Evolutionary conservation across 768 basidiomycete species (phyloP).

Genomic region (Phylloporus arenicola): DNA sequence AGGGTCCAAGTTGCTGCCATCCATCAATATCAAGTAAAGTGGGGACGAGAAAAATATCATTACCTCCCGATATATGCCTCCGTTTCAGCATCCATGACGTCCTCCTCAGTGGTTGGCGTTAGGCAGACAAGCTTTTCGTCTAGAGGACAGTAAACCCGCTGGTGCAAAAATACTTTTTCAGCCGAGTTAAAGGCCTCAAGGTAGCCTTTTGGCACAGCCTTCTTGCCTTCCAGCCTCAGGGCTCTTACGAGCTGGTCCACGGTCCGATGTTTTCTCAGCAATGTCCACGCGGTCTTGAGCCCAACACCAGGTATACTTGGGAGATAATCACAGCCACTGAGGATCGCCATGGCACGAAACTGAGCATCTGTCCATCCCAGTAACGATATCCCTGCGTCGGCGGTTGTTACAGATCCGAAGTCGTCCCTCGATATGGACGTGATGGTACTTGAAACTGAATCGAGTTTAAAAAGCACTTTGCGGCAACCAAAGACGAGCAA

Average conservation of each 20-base stretch:
- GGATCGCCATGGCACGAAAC: conserved; percentile 90
- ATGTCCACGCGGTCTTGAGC: conserved; percentile 82
- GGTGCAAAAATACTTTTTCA: conserved; percentile 89
- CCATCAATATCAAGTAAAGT: conserved; percentile 3
- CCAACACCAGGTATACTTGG: conserved; percentile 89
- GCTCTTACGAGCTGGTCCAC: conserved; percentile 77
- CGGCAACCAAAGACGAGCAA: conserved; percentile 95
- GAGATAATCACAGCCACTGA: conserved; percentile 91
- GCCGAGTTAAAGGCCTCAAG: conserved; percentile 70
- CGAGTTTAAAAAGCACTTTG: conserved; percentile 91
- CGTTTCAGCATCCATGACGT: conserved; percentile 50
- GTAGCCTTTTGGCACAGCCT: conserved; percentile 74
- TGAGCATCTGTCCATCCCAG: conserved; percentile 85
- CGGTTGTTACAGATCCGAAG: conserved; percentile 54
- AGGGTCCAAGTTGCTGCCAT: conserved; percentile 56
- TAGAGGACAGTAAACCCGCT: conserved; percentile 83
- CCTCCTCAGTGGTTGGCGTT: conserved; percentile 49
- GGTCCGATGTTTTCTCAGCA: conserved; percentile 81
- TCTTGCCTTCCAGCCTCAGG: conserved; percentile 77
- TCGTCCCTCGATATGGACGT: conserved; percentile 60
- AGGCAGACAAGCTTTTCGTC: conserved; percentile 64
- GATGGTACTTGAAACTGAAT: conserved; percentile 59
- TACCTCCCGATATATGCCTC: conserved; percentile 73
- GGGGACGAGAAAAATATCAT: conserved; percentile 1
- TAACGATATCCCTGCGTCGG: conserved; percentile 63